Evolutionary conservation across 768 basidiomycete species (phyloP).

Genomic region (Candolleomyces eurysporus): DNA sequence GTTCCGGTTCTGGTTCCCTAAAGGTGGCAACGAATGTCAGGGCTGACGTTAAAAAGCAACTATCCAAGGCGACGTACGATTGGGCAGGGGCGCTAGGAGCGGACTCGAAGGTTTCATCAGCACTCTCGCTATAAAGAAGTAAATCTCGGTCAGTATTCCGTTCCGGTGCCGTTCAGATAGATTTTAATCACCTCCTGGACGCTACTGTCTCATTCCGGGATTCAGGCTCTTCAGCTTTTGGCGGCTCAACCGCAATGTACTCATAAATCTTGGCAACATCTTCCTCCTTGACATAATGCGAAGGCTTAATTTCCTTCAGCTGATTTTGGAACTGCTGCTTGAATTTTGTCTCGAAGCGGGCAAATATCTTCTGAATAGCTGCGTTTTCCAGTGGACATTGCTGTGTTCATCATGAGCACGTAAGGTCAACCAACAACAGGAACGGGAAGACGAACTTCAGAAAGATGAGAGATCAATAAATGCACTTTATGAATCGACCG

Average conservation of each 20-base stretch:
- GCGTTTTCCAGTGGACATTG: constrained; percentile 59
- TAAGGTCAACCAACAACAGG: background rate
- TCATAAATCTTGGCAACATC: constrained; percentile 14
- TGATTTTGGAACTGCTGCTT: constrained; percentile 40
- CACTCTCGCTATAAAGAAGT: no score
- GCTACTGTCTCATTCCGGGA: background rate
- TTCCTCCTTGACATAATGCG: constrained; percentile 37
- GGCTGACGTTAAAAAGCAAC: no score
- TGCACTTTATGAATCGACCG: constrained; percentile 45
- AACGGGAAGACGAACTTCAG: constrained; percentile 37
- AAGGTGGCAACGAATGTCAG: no score
- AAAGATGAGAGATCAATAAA: constrained; percentile 48
- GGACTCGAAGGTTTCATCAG: no score
- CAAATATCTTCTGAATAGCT: constrained; percentile 51
- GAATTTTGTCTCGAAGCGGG: constrained; percentile 50
- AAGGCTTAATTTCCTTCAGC: constrained; percentile 36
- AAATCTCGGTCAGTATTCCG: no score
- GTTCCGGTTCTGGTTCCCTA: no score
- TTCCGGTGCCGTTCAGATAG: background rate
- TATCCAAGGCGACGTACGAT: no score
- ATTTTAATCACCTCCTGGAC: background rate
- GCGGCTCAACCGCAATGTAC: constrained; percentile 11
- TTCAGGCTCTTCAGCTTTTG: constrained; percentile 8
- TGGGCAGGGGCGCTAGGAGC: no score
- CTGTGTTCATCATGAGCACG: constrained; percentile 26